Base-by-base conservation (phyloP, 306 rosid genomes). In the Quercus mongolica region DNA sequence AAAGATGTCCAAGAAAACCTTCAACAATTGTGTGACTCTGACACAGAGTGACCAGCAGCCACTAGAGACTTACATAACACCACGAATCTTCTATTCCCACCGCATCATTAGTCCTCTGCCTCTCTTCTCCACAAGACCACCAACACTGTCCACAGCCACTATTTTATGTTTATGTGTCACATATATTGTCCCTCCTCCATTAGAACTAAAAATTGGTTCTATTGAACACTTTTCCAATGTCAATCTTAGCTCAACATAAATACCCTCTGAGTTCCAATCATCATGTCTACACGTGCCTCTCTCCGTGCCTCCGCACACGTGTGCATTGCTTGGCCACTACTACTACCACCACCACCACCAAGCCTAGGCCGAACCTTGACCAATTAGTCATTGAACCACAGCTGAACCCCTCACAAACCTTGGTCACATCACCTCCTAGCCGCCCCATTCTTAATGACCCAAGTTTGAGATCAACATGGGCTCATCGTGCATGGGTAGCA, bases 401-500 rank as follows among this genome's bases (percentile, higher is more conserved):
- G 25, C 73, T 78, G 13, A 65, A 56, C 5, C 26, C 67, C 0
- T 71, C 63, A 5, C 78, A 80, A 0, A 12, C 44, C 8, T 70
- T 31, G 35, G 83, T 77, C 57, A 76, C 74, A 49, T 49, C 54
- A 4, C 28, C 41, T 12, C 5, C 38, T 28, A 28, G 61, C 52
- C 85, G 78, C 13, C 88, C 92, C 4, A 18, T 33, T 44, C 78
- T 61, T 15, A 76, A 87, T 62, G 98, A 90, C 76, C 85, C 85
- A 1, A 76, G 86, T 80, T 83, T 91, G 74, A 75, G n/a, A 73
- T 95, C 98, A 52, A 91, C 94, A 4, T 90, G 96, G 98, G 69
- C 86, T 51, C 96, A 95, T 52, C 89, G 97, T 19, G 91, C 92
- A n/a, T 95, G 99, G 98, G 90, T 95, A 17, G 89, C 82, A 4